phyloP scores from a whole-genome alignment of 495 filamentous ascomycete genomes.

The Parachaetomium inaequale region DNA sequence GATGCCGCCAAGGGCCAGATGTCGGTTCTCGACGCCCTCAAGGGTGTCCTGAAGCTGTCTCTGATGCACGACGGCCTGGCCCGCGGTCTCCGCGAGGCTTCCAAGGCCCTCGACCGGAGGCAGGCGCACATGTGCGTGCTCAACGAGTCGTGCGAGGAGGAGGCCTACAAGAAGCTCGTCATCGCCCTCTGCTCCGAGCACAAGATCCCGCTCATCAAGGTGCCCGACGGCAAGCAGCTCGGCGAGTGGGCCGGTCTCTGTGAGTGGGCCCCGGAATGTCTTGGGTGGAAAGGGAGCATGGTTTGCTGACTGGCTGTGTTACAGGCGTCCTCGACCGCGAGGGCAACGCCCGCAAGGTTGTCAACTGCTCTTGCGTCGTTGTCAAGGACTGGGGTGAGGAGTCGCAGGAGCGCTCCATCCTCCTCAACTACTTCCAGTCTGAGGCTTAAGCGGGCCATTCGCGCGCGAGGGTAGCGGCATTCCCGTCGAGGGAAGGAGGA shows the following conservation, averaged over 20 bases:
- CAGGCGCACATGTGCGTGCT: constrained; percentile 99
- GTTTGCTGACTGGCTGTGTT: constrained; percentile 16
- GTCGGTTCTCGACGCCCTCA: constrained; percentile 95
- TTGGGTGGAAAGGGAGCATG: background rate
- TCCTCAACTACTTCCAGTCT: constrained; percentile 99
- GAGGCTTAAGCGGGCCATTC: constrained; percentile 46
- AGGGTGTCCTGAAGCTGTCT: constrained; percentile 94
- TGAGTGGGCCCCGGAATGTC: constrained; percentile 50
- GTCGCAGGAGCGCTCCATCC: constrained; percentile 92
- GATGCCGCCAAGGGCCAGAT: constrained; percentile 87
- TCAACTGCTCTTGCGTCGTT: constrained; percentile 99
- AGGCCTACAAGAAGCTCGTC: constrained; percentile 99
- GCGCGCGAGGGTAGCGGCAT: constrained; percentile 16
- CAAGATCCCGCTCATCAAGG: constrained; percentile 99
- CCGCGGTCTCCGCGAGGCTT: constrained; percentile 94
- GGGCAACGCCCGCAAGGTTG: constrained; percentile 98
- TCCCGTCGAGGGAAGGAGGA: constrained; percentile 21
- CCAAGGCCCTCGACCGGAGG: constrained; percentile 94
- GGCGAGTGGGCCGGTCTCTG: constrained; percentile 99
- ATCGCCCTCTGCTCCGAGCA: constrained; percentile 97
- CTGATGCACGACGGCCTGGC: constrained; percentile 99
- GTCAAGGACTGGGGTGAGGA: constrained; percentile 99
- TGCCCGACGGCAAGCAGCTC: constrained; percentile 97
- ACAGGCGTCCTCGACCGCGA: constrained; percentile 95
- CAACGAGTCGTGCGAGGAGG: constrained; percentile 98